Evolutionary conservation across 495 filamentous ascomycete genomes (phyloP).

Genomic region (Sordaria brevicollis): DNA sequence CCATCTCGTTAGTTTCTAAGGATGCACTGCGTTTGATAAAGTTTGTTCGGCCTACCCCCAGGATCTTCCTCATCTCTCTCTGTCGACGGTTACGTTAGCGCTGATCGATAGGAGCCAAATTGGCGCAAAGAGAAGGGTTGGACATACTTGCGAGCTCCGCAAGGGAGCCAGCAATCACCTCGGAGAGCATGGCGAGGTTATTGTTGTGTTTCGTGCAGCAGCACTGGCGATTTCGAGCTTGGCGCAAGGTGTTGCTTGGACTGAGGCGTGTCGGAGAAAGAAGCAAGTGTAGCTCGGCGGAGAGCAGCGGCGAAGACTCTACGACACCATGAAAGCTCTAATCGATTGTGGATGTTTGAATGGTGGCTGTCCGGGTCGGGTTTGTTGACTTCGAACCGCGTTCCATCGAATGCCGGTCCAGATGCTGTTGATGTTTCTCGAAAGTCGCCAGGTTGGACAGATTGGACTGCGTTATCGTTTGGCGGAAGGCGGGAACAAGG

Average conservation of each 20-base stretch:
- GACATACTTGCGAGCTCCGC: constrained; percentile 33
- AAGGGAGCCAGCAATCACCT: constrained; percentile 28
- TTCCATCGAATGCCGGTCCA: background rate
- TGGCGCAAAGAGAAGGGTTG: background rate
- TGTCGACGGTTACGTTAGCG: constrained; percentile 19
- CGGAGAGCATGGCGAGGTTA: constrained; percentile 14
- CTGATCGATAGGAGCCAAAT: background rate
- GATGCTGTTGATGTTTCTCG: background rate
- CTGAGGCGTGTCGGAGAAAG: background rate
- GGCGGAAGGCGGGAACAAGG: background rate
- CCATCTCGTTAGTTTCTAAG: constrained; percentile 8
- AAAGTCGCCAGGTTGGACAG: background rate
- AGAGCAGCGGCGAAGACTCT: background rate
- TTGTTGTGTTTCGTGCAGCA: background rate
- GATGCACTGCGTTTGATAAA: background rate
- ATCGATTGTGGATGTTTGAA: background rate
- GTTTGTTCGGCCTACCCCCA: constrained; percentile 28
- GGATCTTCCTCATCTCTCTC: constrained; percentile 43
- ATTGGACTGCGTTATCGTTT: background rate
- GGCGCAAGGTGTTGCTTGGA: constrained; percentile 3
- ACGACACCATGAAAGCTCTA: constrained; percentile 6
- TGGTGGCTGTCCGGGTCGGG: background rate
- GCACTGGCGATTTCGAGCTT: background rate
- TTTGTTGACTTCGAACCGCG: background rate
- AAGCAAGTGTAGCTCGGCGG: background rate